These are phyloP conservation scores for Rhizophagus clarus DNA, from an alignment of 192 early-diverging fungal species.

Conservation along the genomic window DNA sequence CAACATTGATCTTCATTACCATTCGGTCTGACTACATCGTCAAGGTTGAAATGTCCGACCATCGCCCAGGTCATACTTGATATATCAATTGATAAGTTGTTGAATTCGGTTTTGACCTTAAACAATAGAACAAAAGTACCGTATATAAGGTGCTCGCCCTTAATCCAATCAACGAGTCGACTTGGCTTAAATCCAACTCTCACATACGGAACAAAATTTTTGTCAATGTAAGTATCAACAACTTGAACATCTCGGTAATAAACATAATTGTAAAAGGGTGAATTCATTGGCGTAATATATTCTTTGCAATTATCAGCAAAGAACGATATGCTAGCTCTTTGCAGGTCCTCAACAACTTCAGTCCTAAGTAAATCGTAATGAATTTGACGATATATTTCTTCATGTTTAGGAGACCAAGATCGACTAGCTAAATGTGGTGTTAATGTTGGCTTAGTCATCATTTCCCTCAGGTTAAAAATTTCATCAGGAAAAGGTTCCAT, in stretches of 20 bases:
- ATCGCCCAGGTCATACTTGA: not conserved
- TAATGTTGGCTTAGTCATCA: not conserved
- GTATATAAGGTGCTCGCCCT: slow-evolving; percentile 2
- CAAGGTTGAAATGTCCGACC: not conserved
- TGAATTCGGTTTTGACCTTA: not conserved
- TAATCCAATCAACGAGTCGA: not conserved
- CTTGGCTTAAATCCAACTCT: slow-evolving; percentile 1
- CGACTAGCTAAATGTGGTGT: not conserved
- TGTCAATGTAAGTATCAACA: not conserved
- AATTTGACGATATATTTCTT: slow-evolving; percentile 11
- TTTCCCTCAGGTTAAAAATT: not conserved
- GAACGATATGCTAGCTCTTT: not conserved
- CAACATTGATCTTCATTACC: no score
- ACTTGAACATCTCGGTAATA: slow-evolving; percentile 8
- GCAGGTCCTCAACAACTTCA: slow-evolving; percentile 25
- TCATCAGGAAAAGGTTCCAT: not conserved
- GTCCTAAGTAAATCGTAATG: slow-evolving; percentile 19
- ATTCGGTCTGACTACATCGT: not conserved
- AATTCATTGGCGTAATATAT: not conserved
- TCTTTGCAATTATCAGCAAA: not conserved
- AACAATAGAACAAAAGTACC: slow-evolving; percentile 19
- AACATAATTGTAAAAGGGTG: not conserved
- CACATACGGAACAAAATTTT: not conserved
- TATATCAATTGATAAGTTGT: not conserved
- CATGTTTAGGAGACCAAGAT: not conserved